Conservation (phyloP, 371 early-diverging fungal genomes). For the Mucor plumbeus region DNA sequence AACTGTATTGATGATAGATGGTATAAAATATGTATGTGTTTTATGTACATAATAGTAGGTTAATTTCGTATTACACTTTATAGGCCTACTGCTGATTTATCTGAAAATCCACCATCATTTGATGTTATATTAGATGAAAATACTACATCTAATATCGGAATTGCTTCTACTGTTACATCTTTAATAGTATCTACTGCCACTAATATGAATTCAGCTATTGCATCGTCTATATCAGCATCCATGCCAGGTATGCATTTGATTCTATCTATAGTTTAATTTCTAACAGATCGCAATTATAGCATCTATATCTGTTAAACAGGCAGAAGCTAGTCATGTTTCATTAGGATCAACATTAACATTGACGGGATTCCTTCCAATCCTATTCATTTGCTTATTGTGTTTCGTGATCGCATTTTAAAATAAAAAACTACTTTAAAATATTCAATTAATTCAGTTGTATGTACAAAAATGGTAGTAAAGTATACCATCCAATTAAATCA, state of each 20-base stretch:
- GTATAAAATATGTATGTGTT: slow-evolving; percentile 14
- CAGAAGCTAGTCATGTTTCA: background rate
- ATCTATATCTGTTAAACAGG: background rate
- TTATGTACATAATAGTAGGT: no score
- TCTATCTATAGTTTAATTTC: no score
- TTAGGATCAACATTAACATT: background rate
- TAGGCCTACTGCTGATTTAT: slow-evolving; percentile 4
- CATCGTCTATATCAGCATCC: background rate
- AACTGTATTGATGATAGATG: slow-evolving; percentile 25
- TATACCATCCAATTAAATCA: background rate
- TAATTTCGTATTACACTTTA: background rate
- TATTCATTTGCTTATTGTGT: background rate
- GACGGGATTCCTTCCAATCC: background rate
- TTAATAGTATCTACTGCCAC: background rate
- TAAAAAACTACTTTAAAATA: background rate
- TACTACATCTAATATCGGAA: background rate
- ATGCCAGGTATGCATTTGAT: background rate
- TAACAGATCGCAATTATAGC: background rate
- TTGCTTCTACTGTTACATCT: background rate
- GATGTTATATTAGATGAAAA: background rate
- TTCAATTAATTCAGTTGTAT: no score
- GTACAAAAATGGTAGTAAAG: no score
- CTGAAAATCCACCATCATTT: background rate
- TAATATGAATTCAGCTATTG: background rate
- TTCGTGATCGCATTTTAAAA: background rate